Evolutionary conservation across 1,284 basidiomycete genomes (phyloP).

Genomic region (Anthracocystis panici-leucophaei): DNA sequence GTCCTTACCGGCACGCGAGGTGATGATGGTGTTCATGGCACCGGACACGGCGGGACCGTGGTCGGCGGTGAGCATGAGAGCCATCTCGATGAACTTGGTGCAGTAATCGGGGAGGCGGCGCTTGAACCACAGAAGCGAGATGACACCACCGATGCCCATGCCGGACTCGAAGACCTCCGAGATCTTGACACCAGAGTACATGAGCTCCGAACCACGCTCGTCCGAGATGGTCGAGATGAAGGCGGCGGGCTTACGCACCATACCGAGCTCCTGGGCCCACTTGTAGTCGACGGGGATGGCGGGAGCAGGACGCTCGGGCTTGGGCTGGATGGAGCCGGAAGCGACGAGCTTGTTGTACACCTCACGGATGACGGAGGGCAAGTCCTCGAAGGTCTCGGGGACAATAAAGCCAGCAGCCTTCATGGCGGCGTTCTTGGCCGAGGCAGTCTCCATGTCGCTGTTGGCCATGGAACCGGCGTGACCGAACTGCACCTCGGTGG

Average conservation of each 20-base stretch:
- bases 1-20: slow-evolving; percentile 98
- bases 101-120: slow-evolving; percentile 74
- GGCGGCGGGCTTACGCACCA: slow-evolving; percentile 97
- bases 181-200: slow-evolving; percentile 99
- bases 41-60: slow-evolving; percentile 79
- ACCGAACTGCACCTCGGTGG: slow-evolving; percentile 98
- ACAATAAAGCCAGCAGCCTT: slow-evolving; percentile 94
- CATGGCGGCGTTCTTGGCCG: slow-evolving; percentile 97
- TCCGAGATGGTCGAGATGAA: slow-evolving; percentile 99
- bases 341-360: slow-evolving; percentile 87
- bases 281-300: slow-evolving; percentile 99
- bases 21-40: slow-evolving; percentile 99
- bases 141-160: slow-evolving; percentile 91
- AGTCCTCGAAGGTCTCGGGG: slow-evolving; percentile 96
- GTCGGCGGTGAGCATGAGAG: slow-evolving; percentile 97
- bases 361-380: slow-evolving; percentile 84
- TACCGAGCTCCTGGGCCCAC: slow-evolving; percentile 96
- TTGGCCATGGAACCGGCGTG: slow-evolving; percentile 99
- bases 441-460: slow-evolving; percentile 95
- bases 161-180: slow-evolving; percentile 81
- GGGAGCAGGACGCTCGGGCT: slow-evolving; percentile 87
- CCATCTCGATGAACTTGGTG: slow-evolving; percentile 90
- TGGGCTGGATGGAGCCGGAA: slow-evolving; percentile 78
- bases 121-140: slow-evolving; percentile 98
- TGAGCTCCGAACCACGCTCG: slow-evolving; percentile 96